A percentile compares a stretch with the other conserved stretches of the same genome.
Evolutionary conservation across 2,329 filamentous ascomycete species (phyloP).

Genomic region (Xylariaceae sp.): DNA sequence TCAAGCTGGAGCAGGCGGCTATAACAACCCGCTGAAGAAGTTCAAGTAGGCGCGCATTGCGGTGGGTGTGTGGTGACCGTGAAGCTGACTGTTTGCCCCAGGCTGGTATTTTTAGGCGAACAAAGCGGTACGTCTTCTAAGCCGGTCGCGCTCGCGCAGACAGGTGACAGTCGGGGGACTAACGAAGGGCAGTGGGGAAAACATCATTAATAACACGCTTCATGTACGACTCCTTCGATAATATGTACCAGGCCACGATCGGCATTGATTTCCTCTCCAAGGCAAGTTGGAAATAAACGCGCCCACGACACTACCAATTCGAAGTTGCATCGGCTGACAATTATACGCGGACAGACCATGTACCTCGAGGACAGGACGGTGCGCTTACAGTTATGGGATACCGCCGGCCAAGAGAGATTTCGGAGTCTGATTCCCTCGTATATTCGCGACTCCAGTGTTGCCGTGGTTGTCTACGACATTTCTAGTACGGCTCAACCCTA

Average conservation of each 20-base stretch:
- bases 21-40: conserved; percentile 99
- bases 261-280: conserved; percentile 99
- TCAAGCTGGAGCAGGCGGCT: conserved; percentile 67
- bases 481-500: conserved; percentile 56
- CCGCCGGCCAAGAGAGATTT: conserved; percentile 95
- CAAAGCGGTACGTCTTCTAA: conserved; percentile 75
- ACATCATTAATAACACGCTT: conserved; percentile 98
- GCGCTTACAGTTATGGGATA: conserved; percentile 96
- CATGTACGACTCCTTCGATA: conserved; percentile 99
- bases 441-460: conserved; percentile 95
- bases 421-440: conserved; percentile 96
- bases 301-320: neutral
- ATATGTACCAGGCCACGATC: conserved; percentile 98
- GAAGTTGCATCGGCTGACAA: conserved; percentile 16
- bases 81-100: conserved; percentile 38
- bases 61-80: conserved; percentile 9
- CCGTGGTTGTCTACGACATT: conserved; percentile 98
- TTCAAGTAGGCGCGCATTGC: conserved; percentile 79
- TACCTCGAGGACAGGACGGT: conserved; percentile 98
- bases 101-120: conserved; percentile 95
- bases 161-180: conserved; percentile 1
- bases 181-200: conserved; percentile 71
- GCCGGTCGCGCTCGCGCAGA: neutral
- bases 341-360: conserved; percentile 67
- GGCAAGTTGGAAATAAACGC: conserved; percentile 46